A percentile compares a stretch with the other conserved stretches of the same genome.
Conservation (phyloP, 768 basidiomycete genomes). For the Collybia nuda region DNA sequence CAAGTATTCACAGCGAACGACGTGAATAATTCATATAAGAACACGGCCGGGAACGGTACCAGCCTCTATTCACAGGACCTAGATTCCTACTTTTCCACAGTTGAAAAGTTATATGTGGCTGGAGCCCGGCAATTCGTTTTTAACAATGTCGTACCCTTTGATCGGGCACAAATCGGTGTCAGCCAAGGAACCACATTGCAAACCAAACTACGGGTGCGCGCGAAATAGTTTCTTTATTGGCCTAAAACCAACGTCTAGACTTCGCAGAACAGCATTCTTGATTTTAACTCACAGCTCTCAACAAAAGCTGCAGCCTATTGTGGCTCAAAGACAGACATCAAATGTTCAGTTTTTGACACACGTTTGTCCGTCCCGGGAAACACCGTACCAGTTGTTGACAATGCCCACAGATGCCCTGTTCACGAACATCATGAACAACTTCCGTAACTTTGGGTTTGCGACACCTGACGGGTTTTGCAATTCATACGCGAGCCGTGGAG, state of each 20-base stretch:
- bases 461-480: slow-evolving; percentile 14
- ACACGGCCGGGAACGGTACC: slow-evolving; percentile 15
- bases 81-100: slow-evolving; percentile 17
- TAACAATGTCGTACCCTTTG: slow-evolving; percentile 20
- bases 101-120: slow-evolving; percentile 16
- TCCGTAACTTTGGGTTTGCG: slow-evolving; percentile 15
- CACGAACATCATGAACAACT: slow-evolving; percentile 18
- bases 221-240: neutral
- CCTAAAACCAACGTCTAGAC: neutral
- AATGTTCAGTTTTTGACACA: slow-evolving; percentile 17
- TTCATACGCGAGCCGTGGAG: slow-evolving; percentile 14
- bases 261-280: slow-evolving; percentile 15
- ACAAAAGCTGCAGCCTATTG: slow-evolving; percentile 15
- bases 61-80: slow-evolving; percentile 15
- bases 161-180: slow-evolving; percentile 18
- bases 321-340: slow-evolving; percentile 13
- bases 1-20: slow-evolving; percentile 17
- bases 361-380: slow-evolving; percentile 6
- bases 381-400: neutral
- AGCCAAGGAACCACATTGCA: slow-evolving; percentile 12
- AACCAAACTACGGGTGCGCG: slow-evolving; percentile 15
- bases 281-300: slow-evolving; percentile 17
- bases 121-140: slow-evolving; percentile 21
- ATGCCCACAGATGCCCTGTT: slow-evolving; percentile 13
- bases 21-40: slow-evolving; percentile 18